Evolutionary conservation across 1,139 yeast species (phyloP), one percentile per base, ranked within the genome.

Genomic region (Suhomyces ambrosiae): DNA sequence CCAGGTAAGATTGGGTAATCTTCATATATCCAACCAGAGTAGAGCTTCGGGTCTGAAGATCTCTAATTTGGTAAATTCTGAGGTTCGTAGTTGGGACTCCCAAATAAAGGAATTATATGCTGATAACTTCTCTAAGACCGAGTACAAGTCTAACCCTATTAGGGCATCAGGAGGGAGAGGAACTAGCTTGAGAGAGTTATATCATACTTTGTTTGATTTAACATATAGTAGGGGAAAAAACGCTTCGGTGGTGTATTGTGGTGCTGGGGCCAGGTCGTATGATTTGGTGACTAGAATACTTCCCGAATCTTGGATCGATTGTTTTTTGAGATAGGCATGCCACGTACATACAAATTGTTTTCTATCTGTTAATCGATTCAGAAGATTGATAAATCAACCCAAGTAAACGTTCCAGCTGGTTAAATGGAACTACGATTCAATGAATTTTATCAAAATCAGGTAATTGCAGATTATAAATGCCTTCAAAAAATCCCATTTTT

Each of bases 201-300:
- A 79, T 49, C 79, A 79, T 52, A 58, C 69, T 24, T 54, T 80
- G 7, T 81, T 73, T 53, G 87, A 81, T 47, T 57, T 80, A 46
- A 56, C 79, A 3, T 77, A 76, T 47, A 41, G 52, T 7, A 46
- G 46, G 16, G 23, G 23, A 6, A 49, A 45, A 10, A 58, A 61
- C 38, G 58, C 71, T 1, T 42, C 61, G 1, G 63, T 71, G 5
- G 70, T 63, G 4, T 76, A 73, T 49, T 71, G 75, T 49, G 82
- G 82, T 1, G 52, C 71, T 3, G 81, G 81, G 1, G 76, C 82
- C 1, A 54, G 79, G 27, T 48, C 62, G 5, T 69, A 76, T 38
- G 74, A 69, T 25, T 51, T 62, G 52, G 46, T 71, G 7, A 41
- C 70, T 2, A 47, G 60, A 24, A 27, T 65, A 3, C 43, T 71